Base-by-base conservation (phyloP, 495 filamentous ascomycete genomes). In the Aspergillus panamensis region DNA sequence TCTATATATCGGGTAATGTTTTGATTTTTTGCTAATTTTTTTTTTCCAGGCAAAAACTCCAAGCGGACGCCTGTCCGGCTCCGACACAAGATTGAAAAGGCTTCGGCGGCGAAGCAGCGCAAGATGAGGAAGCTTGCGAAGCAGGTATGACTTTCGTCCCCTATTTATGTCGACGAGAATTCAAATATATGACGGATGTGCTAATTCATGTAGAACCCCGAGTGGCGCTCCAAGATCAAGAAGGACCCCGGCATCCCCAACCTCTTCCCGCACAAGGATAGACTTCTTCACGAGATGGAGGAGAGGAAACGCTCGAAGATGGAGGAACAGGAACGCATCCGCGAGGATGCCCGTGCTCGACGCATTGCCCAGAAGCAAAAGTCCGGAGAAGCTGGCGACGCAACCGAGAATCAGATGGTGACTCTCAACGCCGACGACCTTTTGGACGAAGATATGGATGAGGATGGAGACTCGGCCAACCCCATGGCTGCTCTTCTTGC, bases 231-330 rank as follows among this genome's bases (percentile, higher is more conserved):
- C 61, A 87, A 89, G 70, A 70, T 96, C 57, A 97, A 96, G 84
- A 97, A 97, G 75, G 93, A 96, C 69, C 91, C 92, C 37, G 93
- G 93, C 56, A 97, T 98, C 51, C 94, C 94, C 49, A 98, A 96
- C 68, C 81, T 96, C 25, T 98, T 96, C 76, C 94, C 94, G 12
- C 96, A 92, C 82, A 98, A 98, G 76, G 95, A 97, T 66, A 90
- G 88, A 77, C 82, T 98, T 17, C 80, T 98, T 43, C 83, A 90
- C 29, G 90, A 98, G 71, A 96, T 98, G 63, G 95, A 98, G 75
- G 90, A 96, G 69, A 85, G 82, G 57, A 87, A 85, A 73, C 79
- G 86, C 32, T 66, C 82, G 69, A 97, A 92, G 76, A 82, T 81
- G 52, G 94, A 96, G 69, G 91, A 96, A 62, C 80, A 80, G 62